A percentile compares a stretch with the other conserved stretches of the same genome.
Conservation (phyloP, 495 filamentous ascomycete species). For the Astrothelium macrocarpum region DNA sequence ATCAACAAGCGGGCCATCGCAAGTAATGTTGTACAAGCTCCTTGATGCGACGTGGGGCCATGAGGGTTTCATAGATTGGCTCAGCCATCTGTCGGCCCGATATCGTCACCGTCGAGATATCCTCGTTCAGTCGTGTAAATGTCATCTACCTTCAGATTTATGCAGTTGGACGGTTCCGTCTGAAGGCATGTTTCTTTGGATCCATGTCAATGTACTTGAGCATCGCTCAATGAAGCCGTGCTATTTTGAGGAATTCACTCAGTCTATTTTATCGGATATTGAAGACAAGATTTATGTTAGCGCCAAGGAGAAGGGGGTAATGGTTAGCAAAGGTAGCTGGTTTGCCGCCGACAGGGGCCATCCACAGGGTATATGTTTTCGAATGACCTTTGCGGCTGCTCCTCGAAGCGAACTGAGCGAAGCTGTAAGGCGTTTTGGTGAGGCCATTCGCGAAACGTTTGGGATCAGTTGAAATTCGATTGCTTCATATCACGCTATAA, state of each 20-base stretch:
- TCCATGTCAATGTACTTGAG: conserved; percentile 5
- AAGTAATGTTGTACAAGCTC: conserved; percentile 26
- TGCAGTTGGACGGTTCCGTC: conserved; percentile 15
- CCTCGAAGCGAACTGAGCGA: conserved; percentile 4
- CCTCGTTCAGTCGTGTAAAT: conserved; percentile 20
- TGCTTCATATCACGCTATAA: neutral
- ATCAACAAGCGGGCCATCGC: conserved; percentile 24
- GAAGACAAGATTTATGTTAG: neutral
- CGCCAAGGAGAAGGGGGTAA: conserved; percentile 7
- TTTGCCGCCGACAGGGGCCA: conserved; percentile 2
- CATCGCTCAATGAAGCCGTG: neutral
- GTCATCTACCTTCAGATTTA: conserved; percentile 15
- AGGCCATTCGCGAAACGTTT: neutral
- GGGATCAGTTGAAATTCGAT: neutral
- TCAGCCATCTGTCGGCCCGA: conserved; percentile 14
- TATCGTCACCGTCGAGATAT: conserved; percentile 21
- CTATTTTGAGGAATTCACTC: neutral
- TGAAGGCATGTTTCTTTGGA: conserved; percentile 22
- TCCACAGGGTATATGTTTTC: conserved; percentile 9
- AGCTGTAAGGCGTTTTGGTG: conserved; percentile 7
- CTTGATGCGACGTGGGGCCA: conserved; percentile 26
- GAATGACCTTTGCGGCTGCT: conserved; percentile 16
- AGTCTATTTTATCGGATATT: neutral
- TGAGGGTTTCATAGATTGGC: conserved; percentile 24
- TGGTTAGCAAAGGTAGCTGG: conserved; percentile 8